A percentile compares a stretch with the other conserved stretches of the same genome.
These are phyloP conservation scores for Gynochthodes officinalis DNA, from an alignment of 257 asterid genomes.

Conservation along the genomic window DNA sequence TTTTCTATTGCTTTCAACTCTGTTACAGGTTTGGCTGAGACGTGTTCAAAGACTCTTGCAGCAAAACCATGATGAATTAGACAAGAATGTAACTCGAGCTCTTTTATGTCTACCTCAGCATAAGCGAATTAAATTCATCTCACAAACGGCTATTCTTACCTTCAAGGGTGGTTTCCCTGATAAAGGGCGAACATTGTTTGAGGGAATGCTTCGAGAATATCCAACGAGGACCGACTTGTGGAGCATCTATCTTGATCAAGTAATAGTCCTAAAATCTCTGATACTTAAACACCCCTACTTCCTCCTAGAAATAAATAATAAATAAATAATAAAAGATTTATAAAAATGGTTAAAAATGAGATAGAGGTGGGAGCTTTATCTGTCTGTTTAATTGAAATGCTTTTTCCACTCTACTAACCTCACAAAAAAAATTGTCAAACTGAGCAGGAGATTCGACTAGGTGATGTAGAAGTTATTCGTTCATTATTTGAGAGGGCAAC, in stretches of 20 bases:
- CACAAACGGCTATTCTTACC: conserved; percentile 82
- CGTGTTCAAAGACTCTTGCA: conserved; percentile 52
- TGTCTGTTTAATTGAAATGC: background rate
- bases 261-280: conserved; percentile 22
- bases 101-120: conserved; percentile 65
- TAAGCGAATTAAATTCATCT: conserved; percentile 74
- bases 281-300: background rate
- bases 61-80: conserved; percentile 55
- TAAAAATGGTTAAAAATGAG: background rate
- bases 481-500: conserved; percentile 88
- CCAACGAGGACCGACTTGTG: conserved; percentile 93
- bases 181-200: conserved; percentile 84
- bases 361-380: background rate
- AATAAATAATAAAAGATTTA: no score
- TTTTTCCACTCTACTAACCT: background rate
- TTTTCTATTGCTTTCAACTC: background rate
- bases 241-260: conserved; percentile 93
- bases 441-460: conserved; percentile 76
- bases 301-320: no score
- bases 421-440: conserved; percentile 15
- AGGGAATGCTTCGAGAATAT: conserved; percentile 79
- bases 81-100: conserved; percentile 65
- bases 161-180: conserved; percentile 90
- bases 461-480: conserved; percentile 71
- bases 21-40: conserved; percentile 79